Evolutionary conservation across 2,329 filamentous ascomycete genomes (phyloP), one percentile per base, ranked within the genome.

Genomic region (Teratosphaeria pseudoeucalypti): DNA sequence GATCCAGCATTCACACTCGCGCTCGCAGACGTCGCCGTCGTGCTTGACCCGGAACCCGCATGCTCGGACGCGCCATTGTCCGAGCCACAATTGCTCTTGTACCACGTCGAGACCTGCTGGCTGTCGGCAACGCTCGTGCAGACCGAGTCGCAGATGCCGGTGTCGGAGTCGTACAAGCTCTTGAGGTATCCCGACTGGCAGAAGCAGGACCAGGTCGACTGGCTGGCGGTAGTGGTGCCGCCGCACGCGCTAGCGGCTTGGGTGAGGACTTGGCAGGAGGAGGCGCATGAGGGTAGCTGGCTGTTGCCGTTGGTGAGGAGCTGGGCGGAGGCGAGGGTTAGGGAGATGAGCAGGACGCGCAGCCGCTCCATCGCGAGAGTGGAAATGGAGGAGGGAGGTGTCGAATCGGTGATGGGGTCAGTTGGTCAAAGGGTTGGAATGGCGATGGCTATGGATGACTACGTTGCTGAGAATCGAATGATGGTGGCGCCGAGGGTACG

Each of bases 171-270:
- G 34, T 82, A 81, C 59, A 90, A 84, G 9, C 79, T 72, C 3
- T 79, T 75, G 2, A 94, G 79, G 26, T 80, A 76, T 12, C 78
- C 64, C 56, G 87, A 84, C 66, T 79, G 76, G 76, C 90, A 95
- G 76, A 95, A 91, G 75, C 90, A 95, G 39, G 79, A 77, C 57
- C 83, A 89, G 52, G 78, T 81, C 23, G 72, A 68, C 49, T 80
- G 71, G 55, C 79, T 77, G 56, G 79, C 78, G 6, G 74, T 72
- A 27, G 63, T 5, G 80, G 72, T 27, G 75, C 78, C 3, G 81
- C 82, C 80, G 73, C 90, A 95, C 62, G 79, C 83, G 54, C 81
- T 81, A 69, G 91, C 88, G 60, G 88, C 89, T 72, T 89, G 82
- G 70, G 65, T 57, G 58, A 76, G 69, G 55, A 70, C 59, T 16